Evolutionary conservation across 2,329 filamentous ascomycete species (phyloP), one percentile per base, ranked within the genome.

Genomic region (Paecilomyces variotii): DNA sequence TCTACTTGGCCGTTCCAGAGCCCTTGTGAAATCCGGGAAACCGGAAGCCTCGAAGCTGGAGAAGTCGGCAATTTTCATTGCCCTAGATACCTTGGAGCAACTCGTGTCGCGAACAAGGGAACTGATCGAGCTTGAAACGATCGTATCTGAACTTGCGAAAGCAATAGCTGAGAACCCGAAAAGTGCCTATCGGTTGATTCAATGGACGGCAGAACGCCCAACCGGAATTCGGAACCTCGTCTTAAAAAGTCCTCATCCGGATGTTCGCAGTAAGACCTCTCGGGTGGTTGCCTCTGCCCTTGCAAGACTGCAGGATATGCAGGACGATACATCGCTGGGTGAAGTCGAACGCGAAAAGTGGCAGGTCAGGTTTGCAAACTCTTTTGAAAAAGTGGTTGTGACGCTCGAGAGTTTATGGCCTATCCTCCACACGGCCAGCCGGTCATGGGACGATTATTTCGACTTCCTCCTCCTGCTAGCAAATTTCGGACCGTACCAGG

Each of bases 361-460:
- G 66, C 59, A 68, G 27, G 55, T 61, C 6, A 63, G 67, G 52
- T 73, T 71, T 50, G 57, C 68, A 7, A 59, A 65, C 55, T 63
- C 67, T 7, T 64, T 75, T 52, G 66, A 72, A 53, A 64, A 61
- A 49, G 61, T 75, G 28, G 64, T 85, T 49, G 64, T 67, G 19
- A 74, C 84, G 25, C 77, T 91, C 55, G 75, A 78, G 30, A 71
- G 78, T 25, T 71, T 90, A 2, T 90, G 85, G 83, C 75, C 80
- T 2, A 77, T 74, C n/a, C 84, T 91, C 58, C 84, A 89, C 60
- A 72, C 77, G 2, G 78, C 81, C 53, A 76, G 84, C 28, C 83
- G 86, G 58, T 82, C 88, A 2, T 94, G 90, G 90, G 83, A 86
- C 50, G 89, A 93, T 66, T 87, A 87, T 59, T 93, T 93, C 68